Evolutionary conservation across 2,329 filamentous ascomycete species (phyloP).

Genomic region (Ophiostoma montium): DNA sequence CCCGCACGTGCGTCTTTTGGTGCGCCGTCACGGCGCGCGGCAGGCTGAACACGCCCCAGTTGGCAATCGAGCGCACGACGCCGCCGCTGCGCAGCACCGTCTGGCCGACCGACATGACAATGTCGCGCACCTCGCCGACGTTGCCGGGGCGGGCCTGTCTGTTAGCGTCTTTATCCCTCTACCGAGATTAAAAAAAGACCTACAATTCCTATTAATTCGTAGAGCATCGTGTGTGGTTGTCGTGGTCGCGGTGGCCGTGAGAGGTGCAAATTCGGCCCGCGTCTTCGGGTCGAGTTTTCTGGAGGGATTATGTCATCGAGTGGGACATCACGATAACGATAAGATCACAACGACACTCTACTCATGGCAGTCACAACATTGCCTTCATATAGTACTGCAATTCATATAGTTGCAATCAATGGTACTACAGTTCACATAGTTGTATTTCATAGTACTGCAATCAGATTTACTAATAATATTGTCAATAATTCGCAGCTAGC

Average conservation of each 20-base stretch:
- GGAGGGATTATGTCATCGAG: not conserved
- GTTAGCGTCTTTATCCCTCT: not conserved
- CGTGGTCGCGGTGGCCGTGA: not conserved
- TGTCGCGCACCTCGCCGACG: slow-evolving; percentile 87
- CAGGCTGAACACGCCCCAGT: slow-evolving; percentile 89
- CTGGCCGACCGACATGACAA: slow-evolving; percentile 71
- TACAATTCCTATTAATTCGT: slow-evolving; percentile 94
- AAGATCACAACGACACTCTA: no score
- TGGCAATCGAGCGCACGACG: slow-evolving; percentile 81
- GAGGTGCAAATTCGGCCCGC: not conserved
- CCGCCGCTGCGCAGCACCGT: slow-evolving; percentile 72
- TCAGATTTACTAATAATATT: no score
- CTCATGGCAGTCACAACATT: no score
- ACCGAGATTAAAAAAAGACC: slow-evolving; percentile 24
- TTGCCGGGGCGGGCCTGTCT: slow-evolving; percentile 78
- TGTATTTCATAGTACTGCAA: no score
- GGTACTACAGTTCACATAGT: no score
- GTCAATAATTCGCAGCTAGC: no score
- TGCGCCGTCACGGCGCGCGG: slow-evolving; percentile 67
- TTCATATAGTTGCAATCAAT: no score
- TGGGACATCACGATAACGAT: no score
- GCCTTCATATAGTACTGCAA: no score
- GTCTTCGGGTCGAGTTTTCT: not conserved
- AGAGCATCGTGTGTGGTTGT: slow-evolving; percentile 52
- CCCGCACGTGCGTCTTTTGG: slow-evolving; percentile 68